Evolutionary conservation across 257 asterid species (phyloP).

Genomic region (Scutellaria galericulata): DNA sequence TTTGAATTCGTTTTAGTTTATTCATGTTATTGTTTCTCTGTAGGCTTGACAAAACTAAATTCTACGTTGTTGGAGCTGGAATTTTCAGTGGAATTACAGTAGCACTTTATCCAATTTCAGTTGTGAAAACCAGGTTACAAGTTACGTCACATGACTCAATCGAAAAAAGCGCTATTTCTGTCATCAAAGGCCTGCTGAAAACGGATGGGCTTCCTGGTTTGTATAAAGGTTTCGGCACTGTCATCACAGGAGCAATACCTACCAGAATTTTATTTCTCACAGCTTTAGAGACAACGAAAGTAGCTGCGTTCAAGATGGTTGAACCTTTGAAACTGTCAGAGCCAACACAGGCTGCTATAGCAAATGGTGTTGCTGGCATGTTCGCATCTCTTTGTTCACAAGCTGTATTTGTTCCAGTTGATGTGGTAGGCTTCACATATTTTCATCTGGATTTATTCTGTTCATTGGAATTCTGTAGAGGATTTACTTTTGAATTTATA

Average conservation of each 20-base stretch:
- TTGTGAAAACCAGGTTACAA: constrained; percentile 90
- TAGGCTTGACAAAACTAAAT: constrained; percentile 89
- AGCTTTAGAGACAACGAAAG: constrained; percentile 83
- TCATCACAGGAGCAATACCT: constrained; percentile 84
- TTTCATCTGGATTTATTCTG: constrained; percentile 17
- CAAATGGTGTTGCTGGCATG: constrained; percentile 95
- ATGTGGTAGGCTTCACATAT: constrained; percentile 69
- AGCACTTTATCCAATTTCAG: constrained; percentile 89
- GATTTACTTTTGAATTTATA: constrained; percentile 56
- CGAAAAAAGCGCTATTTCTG: constrained; percentile 76
- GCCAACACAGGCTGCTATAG: constrained; percentile 87
- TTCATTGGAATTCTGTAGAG: constrained; percentile 42
- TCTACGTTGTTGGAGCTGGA: constrained; percentile 89
- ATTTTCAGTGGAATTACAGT: constrained; percentile 80
- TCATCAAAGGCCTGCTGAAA: constrained; percentile 69
- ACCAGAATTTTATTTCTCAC: constrained; percentile 90
- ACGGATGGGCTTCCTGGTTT: constrained; percentile 83
- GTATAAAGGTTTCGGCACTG: constrained; percentile 90
- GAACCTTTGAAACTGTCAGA: constrained; percentile 80
- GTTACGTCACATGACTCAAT: constrained; percentile 63
- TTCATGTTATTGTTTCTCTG: constrained; percentile 29
- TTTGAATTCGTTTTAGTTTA: constrained; percentile 26
- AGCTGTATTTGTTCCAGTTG: constrained; percentile 85
- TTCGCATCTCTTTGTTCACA: constrained; percentile 83
- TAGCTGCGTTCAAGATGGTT: constrained; percentile 66